Base-by-base conservation (phyloP, 1,284 basidiomycete genomes). In the Peniophora sp. region DNA sequence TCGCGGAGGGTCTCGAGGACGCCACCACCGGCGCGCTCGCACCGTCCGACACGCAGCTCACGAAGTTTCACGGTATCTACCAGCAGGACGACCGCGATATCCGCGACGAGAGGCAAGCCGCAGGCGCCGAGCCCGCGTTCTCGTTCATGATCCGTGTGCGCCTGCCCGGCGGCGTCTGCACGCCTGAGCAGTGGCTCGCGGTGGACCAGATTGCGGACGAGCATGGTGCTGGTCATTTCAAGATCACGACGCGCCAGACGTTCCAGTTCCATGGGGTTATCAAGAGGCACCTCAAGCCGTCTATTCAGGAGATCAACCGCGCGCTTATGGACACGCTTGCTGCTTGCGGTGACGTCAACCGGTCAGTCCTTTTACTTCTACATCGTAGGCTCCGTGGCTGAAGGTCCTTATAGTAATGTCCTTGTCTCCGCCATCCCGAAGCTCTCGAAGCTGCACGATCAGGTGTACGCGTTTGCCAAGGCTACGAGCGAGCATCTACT, bases 201-300 rank as follows among this genome's bases (percentile, higher is more conserved):
- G 92, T 99, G 81, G 93, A 98, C 71, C 84, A 87, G 58, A 97
- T 99, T 57, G 84, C 94, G 52, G 95, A 97, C 64, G 89, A 95
- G 69, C 92, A 96, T 68, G 96, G 93, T 24, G 92, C 87, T 62
- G 83, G 89, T 51, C 95, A 95, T 14, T 88, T 99, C 74, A 99
- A 99, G 77, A 87, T 99, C 60, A 99, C 96, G 47, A 99, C 97
- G 24, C 79, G 96, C 55, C 86, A 95, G 71, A 99, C 97, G n/a
- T 98, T 98, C 85, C 96, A 99, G 73, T 99, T 97, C 80, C 96
- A 99, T 70, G 96, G 96, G 55, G 88, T 99, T 59, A 88, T 99
- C 74, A 99, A 99, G 78, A 80, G 81, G 57, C 92, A 99, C 68
- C 71, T 99, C 67, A 99, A 99, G 74, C 84, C 88, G 39, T 90